phyloP scores from a whole-genome alignment of 106 monocot species.

The Alisma plantagoaquatica region DNA sequence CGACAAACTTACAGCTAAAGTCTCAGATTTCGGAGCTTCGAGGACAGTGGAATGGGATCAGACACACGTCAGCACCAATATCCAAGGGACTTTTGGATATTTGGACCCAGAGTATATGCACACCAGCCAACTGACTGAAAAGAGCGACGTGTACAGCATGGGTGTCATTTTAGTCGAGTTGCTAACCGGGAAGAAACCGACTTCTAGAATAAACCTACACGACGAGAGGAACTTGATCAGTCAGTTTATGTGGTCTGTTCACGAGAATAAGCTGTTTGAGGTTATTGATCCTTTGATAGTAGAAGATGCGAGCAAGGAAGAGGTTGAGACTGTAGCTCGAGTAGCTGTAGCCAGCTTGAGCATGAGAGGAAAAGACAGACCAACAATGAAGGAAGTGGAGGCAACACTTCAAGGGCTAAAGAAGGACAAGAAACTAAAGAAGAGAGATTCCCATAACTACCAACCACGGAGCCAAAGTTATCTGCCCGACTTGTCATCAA shows the following conservation, averaged over 20 bases:
- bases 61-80: background rate
- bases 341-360: background rate
- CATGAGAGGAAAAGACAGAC: background rate
- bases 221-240: background rate
- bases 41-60: background rate
- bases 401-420: background rate
- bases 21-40: conserved; percentile 37
- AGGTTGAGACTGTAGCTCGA: background rate
- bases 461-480: no score
- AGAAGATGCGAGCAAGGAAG: background rate
- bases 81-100: background rate
- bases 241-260: background rate
- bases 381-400: background rate
- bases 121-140: background rate
- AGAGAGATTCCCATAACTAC: no score
- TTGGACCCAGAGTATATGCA: conserved; percentile 5
- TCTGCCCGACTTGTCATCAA: no score
- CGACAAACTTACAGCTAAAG: conserved; percentile 21
- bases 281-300: background rate
- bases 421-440: no score
- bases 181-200: background rate
- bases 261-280: background rate
- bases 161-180: background rate
- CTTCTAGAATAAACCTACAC: background rate
- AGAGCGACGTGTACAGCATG: background rate